Conservation (phyloP, 805 yeast genomes). For the Saccharomycopsis babjevae region DNA sequence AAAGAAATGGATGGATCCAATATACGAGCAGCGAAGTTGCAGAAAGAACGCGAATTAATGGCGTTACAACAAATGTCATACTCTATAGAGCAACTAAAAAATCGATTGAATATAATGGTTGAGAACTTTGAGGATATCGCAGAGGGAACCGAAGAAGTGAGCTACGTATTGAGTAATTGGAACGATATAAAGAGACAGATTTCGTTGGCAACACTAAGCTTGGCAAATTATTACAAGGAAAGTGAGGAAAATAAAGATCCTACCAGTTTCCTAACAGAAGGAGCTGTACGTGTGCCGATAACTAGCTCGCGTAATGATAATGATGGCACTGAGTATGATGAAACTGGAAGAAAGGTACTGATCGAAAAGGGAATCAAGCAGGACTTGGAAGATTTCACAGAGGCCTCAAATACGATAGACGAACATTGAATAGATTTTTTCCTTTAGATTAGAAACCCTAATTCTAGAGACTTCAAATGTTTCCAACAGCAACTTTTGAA, state of each 20-base stretch:
- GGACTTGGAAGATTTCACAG: conserved; percentile 22
- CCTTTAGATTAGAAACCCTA: too few species aligned
- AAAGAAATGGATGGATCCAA: conserved; percentile 1
- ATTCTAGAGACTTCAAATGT: too few species aligned
- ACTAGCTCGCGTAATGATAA: not conserved
- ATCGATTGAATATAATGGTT: conserved; percentile 12
- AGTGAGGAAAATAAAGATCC: conserved; percentile 30
- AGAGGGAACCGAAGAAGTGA: conserved; percentile 52
- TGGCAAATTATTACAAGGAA: conserved; percentile 29
- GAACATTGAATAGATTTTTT: too few species aligned
- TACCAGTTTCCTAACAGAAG: conserved; percentile 22
- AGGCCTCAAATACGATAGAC: too few species aligned
- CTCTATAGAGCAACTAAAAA: conserved; percentile 16
- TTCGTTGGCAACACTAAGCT: conserved; percentile 38
- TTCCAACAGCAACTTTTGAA: too few species aligned
- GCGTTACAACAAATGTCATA: conserved; percentile 17
- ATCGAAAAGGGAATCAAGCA: conserved; percentile 7
- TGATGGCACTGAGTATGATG: not conserved
- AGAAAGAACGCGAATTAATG: conserved; percentile 16
- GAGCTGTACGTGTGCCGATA: conserved; percentile 23
- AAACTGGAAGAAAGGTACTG: not conserved
- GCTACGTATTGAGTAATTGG: conserved; percentile 55
- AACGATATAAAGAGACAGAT: conserved; percentile 49
- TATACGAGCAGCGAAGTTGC: conserved; percentile 7
- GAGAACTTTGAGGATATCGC: conserved; percentile 12